Evolutionary conservation across 345 rosid species (phyloP), one percentile per base, ranked within the genome.

Genomic region (Psidium friedrichsthalianum): DNA sequence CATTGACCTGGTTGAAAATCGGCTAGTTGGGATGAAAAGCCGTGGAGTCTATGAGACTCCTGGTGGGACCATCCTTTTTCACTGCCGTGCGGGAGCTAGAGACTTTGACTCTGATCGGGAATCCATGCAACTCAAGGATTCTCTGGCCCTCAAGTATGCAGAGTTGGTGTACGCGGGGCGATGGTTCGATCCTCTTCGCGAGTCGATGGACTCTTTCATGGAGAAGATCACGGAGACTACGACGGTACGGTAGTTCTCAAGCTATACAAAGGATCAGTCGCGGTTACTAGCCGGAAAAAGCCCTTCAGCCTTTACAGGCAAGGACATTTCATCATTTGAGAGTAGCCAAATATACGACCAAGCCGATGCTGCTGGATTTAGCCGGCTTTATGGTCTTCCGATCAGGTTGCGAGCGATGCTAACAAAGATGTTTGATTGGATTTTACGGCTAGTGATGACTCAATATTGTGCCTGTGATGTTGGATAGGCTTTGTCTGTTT

Each of bases 41-140:
- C 98, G 98, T 0, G 99, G 99, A 44, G 98, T 95, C n/a, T 97
- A 97, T 83, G 99, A 95, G 90, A 95, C 99, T 88, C 99, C 98
- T 5, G 99, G 99, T 57, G 98, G 99, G 27, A 95, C 98, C 52
- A 94, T 97, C 88, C 96, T 97, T 13, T 13, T 97, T 91, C 84
- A 82, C 89, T n/a, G 99, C 98, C 4, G 94, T 74, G 0, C 96
- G 92, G 11, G 98, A 96, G 85, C 94, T 97, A 53, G 99, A 97
- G 89, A 91, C 98, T 10, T 88, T 97, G 44, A 95, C 98, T 11
- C 93, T 97, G 11, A 97, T 84, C 87, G 98, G 84, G 98, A 94
- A 85, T 91, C 96, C 11, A 92, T 96, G 84, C 96, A 94, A 91
- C 91, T 93, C 40, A 97, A 97, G 89, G 99, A 94, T 86, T 84